Evolutionary conservation across 805 yeast genomes (phyloP).

Genomic region (Wickerhamiella hasegawae): DNA sequence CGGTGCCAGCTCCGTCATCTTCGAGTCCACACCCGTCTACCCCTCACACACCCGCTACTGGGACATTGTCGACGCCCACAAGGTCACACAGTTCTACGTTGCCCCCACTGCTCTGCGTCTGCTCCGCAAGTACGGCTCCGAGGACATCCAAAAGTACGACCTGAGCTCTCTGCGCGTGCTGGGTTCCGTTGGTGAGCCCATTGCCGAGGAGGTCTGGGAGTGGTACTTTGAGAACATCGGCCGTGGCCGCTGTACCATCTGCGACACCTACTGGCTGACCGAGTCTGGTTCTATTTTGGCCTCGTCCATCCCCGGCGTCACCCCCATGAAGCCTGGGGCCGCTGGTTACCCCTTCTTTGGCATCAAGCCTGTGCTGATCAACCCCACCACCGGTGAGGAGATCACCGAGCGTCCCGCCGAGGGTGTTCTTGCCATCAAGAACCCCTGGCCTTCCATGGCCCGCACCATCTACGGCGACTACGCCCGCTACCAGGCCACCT

Average conservation of each 20-base stretch:
- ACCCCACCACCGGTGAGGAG: conserved; percentile 82
- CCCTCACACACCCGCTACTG: conserved; percentile 93
- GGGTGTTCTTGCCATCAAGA: conserved; percentile 83
- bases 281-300: conserved; percentile 94
- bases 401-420: conserved; percentile 78
- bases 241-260: conserved; percentile 71
- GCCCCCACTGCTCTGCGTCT: conserved; percentile 97
- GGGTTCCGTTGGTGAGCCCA: conserved; percentile 98
- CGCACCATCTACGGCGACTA: conserved; percentile 89
- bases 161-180: conserved; percentile 75
- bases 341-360: conserved; percentile 97
- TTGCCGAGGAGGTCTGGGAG: conserved; percentile 95
- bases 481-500: conserved; percentile 74
- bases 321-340: conserved; percentile 93
- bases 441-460: conserved; percentile 98
- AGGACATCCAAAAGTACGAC: conserved; percentile 66
- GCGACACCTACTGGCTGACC: conserved; percentile 98
- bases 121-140: conserved; percentile 78
- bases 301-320: conserved; percentile 86
- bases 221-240: conserved; percentile 95
- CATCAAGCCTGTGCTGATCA: conserved; percentile 75
- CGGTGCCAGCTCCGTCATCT: conserved; percentile 85
- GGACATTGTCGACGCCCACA: conserved; percentile 85
- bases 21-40: conserved; percentile 96
- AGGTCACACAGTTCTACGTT: conserved; percentile 89